Evolutionary conservation across 345 rosid species (phyloP).

Genomic region (Corchorus olitorius): DNA sequence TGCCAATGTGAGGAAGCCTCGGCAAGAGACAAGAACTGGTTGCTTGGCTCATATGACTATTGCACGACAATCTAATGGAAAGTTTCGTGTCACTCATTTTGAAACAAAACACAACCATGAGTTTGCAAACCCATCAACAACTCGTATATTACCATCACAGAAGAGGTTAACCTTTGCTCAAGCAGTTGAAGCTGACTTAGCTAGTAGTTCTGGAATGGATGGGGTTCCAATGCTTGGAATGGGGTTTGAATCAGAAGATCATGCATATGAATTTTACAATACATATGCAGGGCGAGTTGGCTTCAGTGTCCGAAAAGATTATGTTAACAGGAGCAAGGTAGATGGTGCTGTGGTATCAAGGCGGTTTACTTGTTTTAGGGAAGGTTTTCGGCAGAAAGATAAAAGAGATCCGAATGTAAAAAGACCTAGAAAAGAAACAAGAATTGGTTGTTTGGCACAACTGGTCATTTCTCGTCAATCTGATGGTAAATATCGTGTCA

Average conservation of each 20-base stretch:
- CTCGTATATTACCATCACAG: conserved; percentile 39
- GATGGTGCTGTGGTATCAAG: conserved; percentile 45
- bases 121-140: conserved; percentile 27
- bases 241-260: conserved; percentile 41
- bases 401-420: conserved; percentile 31
- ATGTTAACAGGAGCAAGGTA: conserved; percentile 40
- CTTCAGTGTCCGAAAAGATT: conserved; percentile 44
- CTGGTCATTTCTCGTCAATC: conserved; percentile 38
- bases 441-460: conserved; percentile 45
- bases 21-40: conserved; percentile 43
- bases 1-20: conserved; percentile 31
- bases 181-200: conserved; percentile 41
- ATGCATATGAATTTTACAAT: conserved; percentile 44
- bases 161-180: conserved; percentile 36
- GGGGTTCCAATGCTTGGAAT: conserved; percentile 41
- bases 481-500: conserved; percentile 39
- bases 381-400: conserved; percentile 44
- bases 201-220: conserved; percentile 24
- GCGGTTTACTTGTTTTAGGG: conserved; percentile 44
- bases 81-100: conserved; percentile 36
- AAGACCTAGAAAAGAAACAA: conserved; percentile 41
- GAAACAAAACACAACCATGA: conserved; percentile 41
- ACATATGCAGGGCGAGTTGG: conserved; percentile 39
- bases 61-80: conserved; percentile 40
- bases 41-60: conserved; percentile 46